phyloP scores from a whole-genome alignment of 139 green algal genomes.

The Bryopsis sp. region DNA sequence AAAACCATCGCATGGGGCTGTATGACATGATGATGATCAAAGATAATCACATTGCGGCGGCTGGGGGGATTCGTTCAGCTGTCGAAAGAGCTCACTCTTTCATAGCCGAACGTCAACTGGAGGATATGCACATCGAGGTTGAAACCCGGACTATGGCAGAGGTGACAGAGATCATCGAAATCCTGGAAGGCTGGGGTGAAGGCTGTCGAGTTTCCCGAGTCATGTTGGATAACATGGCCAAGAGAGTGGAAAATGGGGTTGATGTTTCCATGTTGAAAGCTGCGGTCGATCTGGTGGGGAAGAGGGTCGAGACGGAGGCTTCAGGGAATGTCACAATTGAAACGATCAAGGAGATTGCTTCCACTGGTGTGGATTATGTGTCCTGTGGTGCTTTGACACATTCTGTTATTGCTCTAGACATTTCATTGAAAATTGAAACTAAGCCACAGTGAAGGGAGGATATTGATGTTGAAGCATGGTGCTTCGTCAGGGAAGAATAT shows the following conservation, averaged over 20 bases:
- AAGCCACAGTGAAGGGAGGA: no score
- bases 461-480: background rate
- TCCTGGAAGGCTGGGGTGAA: constrained; percentile 22
- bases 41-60: constrained; percentile 97
- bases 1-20: constrained; percentile 64
- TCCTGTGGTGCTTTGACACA: constrained; percentile 89
- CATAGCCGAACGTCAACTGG: constrained; percentile 21
- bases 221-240: constrained; percentile 99
- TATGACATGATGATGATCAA: constrained; percentile 99
- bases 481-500: background rate
- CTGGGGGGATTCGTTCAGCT: constrained; percentile 67
- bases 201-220: constrained; percentile 51
- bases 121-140: constrained; percentile 66
- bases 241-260: constrained; percentile 24
- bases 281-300: constrained; percentile 35
- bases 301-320: constrained; percentile 80
- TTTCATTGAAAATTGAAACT: constrained; percentile 75
- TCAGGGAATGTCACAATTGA: constrained; percentile 88
- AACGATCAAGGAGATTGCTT: constrained; percentile 70
- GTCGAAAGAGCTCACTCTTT: constrained; percentile 28
- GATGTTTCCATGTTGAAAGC: constrained; percentile 34
- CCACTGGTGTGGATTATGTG: constrained; percentile 85
- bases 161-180: constrained; percentile 66
- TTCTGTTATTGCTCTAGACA: constrained; percentile 87
- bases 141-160: constrained; percentile 88